Evolutionary conservation across 331 rosid genomes (phyloP), one percentile per base, ranked within the genome.

Genomic region (Rosa hybrid): DNA sequence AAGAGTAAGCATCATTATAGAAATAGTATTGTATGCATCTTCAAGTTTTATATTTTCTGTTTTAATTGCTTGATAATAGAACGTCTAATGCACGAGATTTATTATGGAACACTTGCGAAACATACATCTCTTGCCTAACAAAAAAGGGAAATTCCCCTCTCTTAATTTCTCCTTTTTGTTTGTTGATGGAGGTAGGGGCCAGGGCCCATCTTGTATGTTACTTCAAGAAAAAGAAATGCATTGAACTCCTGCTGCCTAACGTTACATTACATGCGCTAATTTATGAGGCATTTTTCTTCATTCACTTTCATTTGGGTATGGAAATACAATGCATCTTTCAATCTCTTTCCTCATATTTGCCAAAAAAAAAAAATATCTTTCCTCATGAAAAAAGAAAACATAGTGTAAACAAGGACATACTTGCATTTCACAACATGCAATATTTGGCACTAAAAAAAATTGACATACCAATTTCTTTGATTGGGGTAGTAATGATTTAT

Each of bases 181-280:
- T 54, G 74, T 78, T 27, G 18, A 51, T 34, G n/a, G 42, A 21
- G 81, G 83, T 50, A 17, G 17, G 0, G 23, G 44, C 5, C 5
- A 0, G 18, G 23, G 27, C 27, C 27, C 16, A n/a, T 34, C 73
- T 56, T 72, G 56, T 56, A 41, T 77, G 82, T 81, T 77, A 51
- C 81, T 78, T 81, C 42, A 81, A 70, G 83, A 68, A 74, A 81
- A 78, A 75, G 77, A 81, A 85, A 85, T 74, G 34, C 64, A 64
- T 30, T 48, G 14, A 77, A 64, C 63, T 20, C 27, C 27, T n/a
- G 20, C 11, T 9, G 25, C 41, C 54, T 1, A 42, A 57, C 78
- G 73, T 72, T 72, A 16, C 20, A 9, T 12, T 72, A 27, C 39
- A 10, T 9, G 6, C 34, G 53, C 63, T 11, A 38, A 0, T 30